A percentile compares a stretch with the other conserved stretches of the same genome.
Conservation (phyloP, 2,329 filamentous ascomycete genomes). For the Bertia moriformis region DNA sequence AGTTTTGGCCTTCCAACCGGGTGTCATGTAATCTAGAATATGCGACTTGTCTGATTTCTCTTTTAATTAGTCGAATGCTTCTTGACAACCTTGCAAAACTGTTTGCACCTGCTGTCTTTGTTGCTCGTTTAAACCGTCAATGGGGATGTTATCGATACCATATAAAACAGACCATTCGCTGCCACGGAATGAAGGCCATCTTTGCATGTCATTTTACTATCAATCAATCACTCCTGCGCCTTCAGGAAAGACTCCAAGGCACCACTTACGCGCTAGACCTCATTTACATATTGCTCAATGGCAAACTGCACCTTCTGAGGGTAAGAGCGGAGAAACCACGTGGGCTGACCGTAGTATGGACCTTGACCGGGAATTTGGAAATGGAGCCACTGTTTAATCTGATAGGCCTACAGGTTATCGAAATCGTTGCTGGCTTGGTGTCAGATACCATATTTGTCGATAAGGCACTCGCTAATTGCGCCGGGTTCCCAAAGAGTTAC, state of each 20-base stretch:
- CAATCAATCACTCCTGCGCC: slow-evolving; percentile 20
- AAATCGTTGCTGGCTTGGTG: slow-evolving; percentile 18
- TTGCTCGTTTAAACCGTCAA: no score
- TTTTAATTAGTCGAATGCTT: no score
- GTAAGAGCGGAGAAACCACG: slow-evolving; percentile 20
- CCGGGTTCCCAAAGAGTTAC: slow-evolving; percentile 29
- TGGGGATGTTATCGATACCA: no score
- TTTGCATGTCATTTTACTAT: slow-evolving; percentile 24
- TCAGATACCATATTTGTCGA: slow-evolving; percentile 24
- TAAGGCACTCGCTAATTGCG: slow-evolving; percentile 27
- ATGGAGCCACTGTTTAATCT: slow-evolving; percentile 21
- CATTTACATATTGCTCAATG: slow-evolving; percentile 27
- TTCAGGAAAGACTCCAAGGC: slow-evolving; percentile 26
- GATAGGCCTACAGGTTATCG: slow-evolving; percentile 14
- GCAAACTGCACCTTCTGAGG: slow-evolving; percentile 26
- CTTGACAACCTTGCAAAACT: no score
- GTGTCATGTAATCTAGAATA: no score
- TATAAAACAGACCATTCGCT: no score
- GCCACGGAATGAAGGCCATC: slow-evolving; percentile 18
- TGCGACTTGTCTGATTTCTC: no score
- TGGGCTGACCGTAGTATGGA: slow-evolving; percentile 25
- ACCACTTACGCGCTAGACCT: slow-evolving; percentile 26
- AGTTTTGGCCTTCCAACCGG: no score
- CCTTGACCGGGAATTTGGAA: slow-evolving; percentile 28
- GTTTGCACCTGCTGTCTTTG: no score